These are phyloP conservation scores for Striga asiatica DNA, from an alignment of 257 asterid species.

Conservation along the genomic window DNA sequence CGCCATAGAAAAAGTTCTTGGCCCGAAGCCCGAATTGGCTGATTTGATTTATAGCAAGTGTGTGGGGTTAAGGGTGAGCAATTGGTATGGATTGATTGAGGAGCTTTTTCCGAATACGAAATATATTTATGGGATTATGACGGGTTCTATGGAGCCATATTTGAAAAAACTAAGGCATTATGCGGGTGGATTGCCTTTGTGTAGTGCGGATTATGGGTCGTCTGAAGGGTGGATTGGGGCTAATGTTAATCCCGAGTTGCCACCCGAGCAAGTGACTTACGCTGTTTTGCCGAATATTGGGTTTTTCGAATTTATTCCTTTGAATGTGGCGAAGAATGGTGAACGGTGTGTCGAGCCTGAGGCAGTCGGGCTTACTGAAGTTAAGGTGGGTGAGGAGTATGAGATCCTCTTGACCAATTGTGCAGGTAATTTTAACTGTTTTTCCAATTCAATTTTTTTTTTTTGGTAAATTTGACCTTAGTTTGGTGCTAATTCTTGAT, in stretches of 20 bases:
- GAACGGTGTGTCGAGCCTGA: slow-evolving; percentile 15
- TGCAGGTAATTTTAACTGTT: slow-evolving; percentile 41
- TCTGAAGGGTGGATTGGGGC: slow-evolving; percentile 97
- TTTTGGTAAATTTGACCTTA: too few species aligned
- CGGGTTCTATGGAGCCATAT: slow-evolving; percentile 96
- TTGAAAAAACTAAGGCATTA: slow-evolving; percentile 72
- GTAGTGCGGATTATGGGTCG: slow-evolving; percentile 88
- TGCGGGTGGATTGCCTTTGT: slow-evolving; percentile 63
- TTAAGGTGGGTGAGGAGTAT: slow-evolving; percentile 64
- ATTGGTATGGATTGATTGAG: slow-evolving; percentile 67
- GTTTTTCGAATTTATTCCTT: slow-evolving; percentile 75
- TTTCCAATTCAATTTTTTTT: background rate
- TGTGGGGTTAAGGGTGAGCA: slow-evolving; percentile 42
- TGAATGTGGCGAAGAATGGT: slow-evolving; percentile 25
- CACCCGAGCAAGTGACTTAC: slow-evolving; percentile 67
- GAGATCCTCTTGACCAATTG: slow-evolving; percentile 69
- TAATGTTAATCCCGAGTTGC: slow-evolving; percentile 55
- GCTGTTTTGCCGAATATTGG: slow-evolving; percentile 82
- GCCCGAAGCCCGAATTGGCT: slow-evolving; percentile 67
- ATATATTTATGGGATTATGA: slow-evolving; percentile 85
- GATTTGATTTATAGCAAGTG: slow-evolving; percentile 32
- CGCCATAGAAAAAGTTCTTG: slow-evolving; percentile 46
- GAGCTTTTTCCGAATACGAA: slow-evolving; percentile 62
- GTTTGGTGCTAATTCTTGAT: too few species aligned
- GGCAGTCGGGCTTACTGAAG: slow-evolving; percentile 65